Evolutionary conservation across 2,329 filamentous ascomycete species (phyloP).

Genomic region (Aspergillus japonicus): DNA sequence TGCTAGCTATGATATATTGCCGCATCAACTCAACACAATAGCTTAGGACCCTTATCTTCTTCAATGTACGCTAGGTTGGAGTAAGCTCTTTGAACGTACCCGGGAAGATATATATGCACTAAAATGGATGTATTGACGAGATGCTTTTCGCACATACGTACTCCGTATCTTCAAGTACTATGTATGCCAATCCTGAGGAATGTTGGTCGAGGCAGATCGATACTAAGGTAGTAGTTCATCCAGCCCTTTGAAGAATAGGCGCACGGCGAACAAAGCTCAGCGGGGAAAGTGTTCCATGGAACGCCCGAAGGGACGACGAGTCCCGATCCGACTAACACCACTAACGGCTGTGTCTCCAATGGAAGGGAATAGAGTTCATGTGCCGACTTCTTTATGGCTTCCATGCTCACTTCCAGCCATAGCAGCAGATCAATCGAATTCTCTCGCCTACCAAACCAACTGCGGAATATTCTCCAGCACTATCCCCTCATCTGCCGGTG

Average conservation of each 20-base stretch:
- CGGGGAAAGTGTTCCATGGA: neutral
- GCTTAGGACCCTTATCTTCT: too few relatives aligned
- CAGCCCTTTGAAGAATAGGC: neutral
- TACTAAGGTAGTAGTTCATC: neutral
- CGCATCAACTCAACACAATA: neutral
- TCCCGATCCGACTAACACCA: neutral
- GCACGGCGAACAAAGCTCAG: neutral
- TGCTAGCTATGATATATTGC: neutral
- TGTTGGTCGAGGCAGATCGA: too few relatives aligned
- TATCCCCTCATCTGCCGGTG: neutral
- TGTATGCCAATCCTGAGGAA: too few relatives aligned
- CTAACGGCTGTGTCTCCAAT: neutral
- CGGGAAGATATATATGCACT: too few relatives aligned
- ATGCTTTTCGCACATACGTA: too few relatives aligned
- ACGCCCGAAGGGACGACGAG: neutral
- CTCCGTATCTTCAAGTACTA: too few relatives aligned
- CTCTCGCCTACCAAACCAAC: neutral
- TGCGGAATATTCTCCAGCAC: neutral
- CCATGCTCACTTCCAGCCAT: neutral
- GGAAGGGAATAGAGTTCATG: neutral
- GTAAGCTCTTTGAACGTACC: too few relatives aligned
- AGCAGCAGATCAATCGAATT: neutral
- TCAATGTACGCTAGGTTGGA: too few relatives aligned
- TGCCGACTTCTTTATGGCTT: neutral
- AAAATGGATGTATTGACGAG: too few relatives aligned